Base-by-base conservation (phyloP, 1,139 yeast species). In the Blastobotrys apis region DNA sequence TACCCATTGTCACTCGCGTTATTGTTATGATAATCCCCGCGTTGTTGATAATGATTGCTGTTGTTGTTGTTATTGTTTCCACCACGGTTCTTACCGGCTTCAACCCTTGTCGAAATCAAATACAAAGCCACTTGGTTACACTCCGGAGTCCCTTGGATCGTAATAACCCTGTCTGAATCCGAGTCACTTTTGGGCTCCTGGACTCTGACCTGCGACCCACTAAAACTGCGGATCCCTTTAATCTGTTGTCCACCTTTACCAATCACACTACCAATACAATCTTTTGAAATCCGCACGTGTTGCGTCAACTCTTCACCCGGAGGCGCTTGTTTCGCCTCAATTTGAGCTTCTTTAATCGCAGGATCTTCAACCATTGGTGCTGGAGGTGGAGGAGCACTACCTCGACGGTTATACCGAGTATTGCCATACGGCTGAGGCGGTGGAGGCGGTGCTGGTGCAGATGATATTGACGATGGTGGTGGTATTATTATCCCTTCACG, bases 171-270 rank as follows among this genome's bases (percentile, higher is more conserved):
- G 55, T 84, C 84, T 21, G 33, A 38, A 32, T 39, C 57, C 25
- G 26, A 42, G 30, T 16, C 19, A 6, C 26, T 15, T 12, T 50
- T 50, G 66, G 57, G 59, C 39, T 82, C 87, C 52, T 77, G 82
- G 43, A 87, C 81, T 54, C 80, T 78, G 21, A 87, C 86, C 47
- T 82, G 80, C 33, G 87, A 76, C 40, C 94, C 92, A 36, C 92
- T 80, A 39, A 78, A 72, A 51, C 81, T 83, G 53, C 94, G 76
- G 38, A 87, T 81, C 51, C 84, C 87, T 58, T 81, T 84, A 48
- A 87, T 83, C 57, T 81, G 84, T 57, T 81, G 78, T 21, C 96
- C 96, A 32, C 87, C 87, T 64, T 81, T 84, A 5, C 96, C 96
- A 53, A 87, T 87, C 17, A 87, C 83, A 31, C 86, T 78, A 0